Base-by-base conservation (phyloP, 139 green algal genomes). In the Microglena sp. region DNA sequence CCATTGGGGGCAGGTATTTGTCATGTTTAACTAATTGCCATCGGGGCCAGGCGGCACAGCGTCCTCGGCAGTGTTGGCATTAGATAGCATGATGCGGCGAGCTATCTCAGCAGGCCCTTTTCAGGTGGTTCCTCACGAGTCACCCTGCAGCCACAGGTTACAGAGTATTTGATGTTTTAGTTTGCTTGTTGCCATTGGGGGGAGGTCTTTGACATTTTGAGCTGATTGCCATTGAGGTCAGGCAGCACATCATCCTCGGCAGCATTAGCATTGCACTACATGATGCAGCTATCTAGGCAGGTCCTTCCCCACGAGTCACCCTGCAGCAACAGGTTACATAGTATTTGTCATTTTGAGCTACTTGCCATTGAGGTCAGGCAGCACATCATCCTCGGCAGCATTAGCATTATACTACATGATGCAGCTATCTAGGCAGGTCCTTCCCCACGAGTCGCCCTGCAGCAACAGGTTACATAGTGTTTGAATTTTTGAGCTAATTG, bases 41-140 rank as follows among this genome's bases (percentile, higher is more conserved):
- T n/a, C n/a, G n/a, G n/a, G n/a, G n/a, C n/a, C n/a, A n/a, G n/a
- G n/a, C n/a, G 11, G 22, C 15, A 57, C 11, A 55, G 7, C 32
- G 34, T 31, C 58, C 68, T 21, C 27, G 63, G 58, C 58, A 33
- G 27, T 24, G 62, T 78, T 78, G 45, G 45, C 67, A 55, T 75
- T 55, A 8, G 33, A 33, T 34, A 65, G 33, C 67, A 34, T 66
- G 33, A 76, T 70, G 15, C 57, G 43, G 15, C 50, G 45, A 1
- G 72, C 72, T 11, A 79, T 79, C 45, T 79, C 72, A 5, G 55
- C 72, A 2, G 72, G 58, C 15, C 55, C 46, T 22, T 66, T 46
- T 15, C 64, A 59, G 1, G 70, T 77, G 18, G 70, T 77, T n/a
- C 64, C 70, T 62, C 69, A 75, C 24, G 28, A 55, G 29, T 67